Base-by-base conservation (phyloP, 2,329 filamentous ascomycete species). In the Hymenoscyphus occultus region DNA sequence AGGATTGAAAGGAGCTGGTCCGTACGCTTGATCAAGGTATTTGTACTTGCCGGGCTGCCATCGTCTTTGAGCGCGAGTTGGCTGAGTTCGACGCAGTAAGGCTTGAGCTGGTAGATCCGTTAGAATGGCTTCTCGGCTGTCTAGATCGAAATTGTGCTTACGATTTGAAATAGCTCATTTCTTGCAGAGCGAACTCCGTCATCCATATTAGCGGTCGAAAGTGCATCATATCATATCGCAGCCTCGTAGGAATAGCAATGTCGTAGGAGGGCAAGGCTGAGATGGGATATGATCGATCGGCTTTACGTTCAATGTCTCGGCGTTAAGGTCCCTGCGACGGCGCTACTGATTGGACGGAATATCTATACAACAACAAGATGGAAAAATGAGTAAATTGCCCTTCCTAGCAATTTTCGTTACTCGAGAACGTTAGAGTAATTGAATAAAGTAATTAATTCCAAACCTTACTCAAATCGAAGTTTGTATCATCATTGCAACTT, bases 31-130 rank as follows among this genome's bases (percentile, higher is more conserved):
- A 79, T 74, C 57, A 89, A 76, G 62, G 81, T 77, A 62, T 78
- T 80, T 4, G 78, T 75, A 54, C 75, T 76, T 22, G 76, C 74
- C 35, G 78, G 73, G 59, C 78, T 80, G 61, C 81, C 78, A 16
- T 79, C 71, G 45, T 83, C 77, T 61, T 80, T 80, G 28, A 87
- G 79, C 1, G 83, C 81, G 62, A 86, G 76, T 72, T 86, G 80
- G 76, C 84, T 87, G 67, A 89, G 82, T 64, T 82, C 79, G 63
- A 89, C 79, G 70, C 86, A 89, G 69, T 78, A 81, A 74, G 86
- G 85, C 76, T 88, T 88, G 66, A 89, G 82, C 86, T 89, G 51
- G 58, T 64, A 22, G 19, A 39, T n/a, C 32, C 19, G 56, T 73
- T 63, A 72, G 69, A 16, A n/a, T 28, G 16, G 40, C 35, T 32